phyloP scores from a whole-genome alignment of 2,329 filamentous ascomycete genomes.

The Stagonosporopsis rhizophila region DNA sequence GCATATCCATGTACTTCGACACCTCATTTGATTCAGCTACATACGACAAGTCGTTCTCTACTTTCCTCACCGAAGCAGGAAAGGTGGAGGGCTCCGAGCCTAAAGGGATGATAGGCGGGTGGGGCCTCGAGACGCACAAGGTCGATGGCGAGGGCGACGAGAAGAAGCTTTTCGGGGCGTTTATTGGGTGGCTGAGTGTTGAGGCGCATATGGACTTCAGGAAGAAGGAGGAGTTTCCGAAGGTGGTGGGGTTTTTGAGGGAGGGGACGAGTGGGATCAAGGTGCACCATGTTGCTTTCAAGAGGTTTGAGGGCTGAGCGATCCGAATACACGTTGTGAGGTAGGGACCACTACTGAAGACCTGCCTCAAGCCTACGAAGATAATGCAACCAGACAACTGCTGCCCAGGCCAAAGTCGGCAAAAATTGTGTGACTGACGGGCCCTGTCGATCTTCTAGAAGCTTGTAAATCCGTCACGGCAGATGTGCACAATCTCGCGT shows the following conservation, averaged over 20 bases:
- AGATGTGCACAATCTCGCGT: not conserved
- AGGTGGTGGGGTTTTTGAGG: constrained; percentile 52
- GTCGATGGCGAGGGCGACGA: constrained; percentile 34
- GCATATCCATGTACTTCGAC: constrained; percentile 55
- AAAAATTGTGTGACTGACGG: not conserved
- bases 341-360: not conserved
- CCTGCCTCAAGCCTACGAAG: not conserved
- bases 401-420: not conserved
- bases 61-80: constrained; percentile 48
- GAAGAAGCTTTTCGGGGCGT: constrained; percentile 51
- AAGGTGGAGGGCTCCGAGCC: constrained; percentile 38
- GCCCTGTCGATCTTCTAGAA: not conserved
- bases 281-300: constrained; percentile 48
- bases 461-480: not conserved
- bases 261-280: constrained; percentile 52
- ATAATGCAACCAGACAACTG: not conserved
- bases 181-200: constrained; percentile 61
- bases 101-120: constrained; percentile 39
- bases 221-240: constrained; percentile 55
- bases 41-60: constrained; percentile 41
- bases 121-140: constrained; percentile 45
- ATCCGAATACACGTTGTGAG: not conserved
- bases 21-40: constrained; percentile 33
- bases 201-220: constrained; percentile 58
- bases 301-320: not conserved